Base-by-base conservation (phyloP, 1,284 basidiomycete species). In the Pseudozyma hubeiensis region DNA sequence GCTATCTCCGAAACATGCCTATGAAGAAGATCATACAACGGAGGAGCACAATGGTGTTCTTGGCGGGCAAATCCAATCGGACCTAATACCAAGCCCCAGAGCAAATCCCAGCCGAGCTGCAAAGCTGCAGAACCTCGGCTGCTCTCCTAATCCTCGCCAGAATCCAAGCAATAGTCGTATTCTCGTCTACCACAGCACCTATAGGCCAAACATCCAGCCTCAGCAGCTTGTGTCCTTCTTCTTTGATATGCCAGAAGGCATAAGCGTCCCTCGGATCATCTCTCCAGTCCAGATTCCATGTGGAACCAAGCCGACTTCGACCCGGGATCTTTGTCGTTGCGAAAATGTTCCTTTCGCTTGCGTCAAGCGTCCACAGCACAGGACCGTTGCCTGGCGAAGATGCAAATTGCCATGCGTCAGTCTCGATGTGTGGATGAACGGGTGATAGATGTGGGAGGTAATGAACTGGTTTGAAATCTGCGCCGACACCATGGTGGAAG, bases 281-380 rank as follows among this genome's bases (percentile, higher is more conserved):
- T 48, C 13, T 16, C 35, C 46, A 39, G 10, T 19, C 11, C 9
- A 55, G 37, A 4, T 40, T 47, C 53, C 34, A 55, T 10, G 11
- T 10, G 0, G 4, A 5, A 5, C 43, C 44, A 2, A 54, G 44
- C 13, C 5, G 24, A 29, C 44, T 54, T 16, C 16, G n/a, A n/a
- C 17, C 31, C 19, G 54, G 54, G 14, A 56, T 24, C 33, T 41
- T 56, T n/a, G 54, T 47, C 8, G 50, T 52, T 19, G 41, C 52
- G 16, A 53, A 53, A 8, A 44, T 16, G 31, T 44, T 45, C 31
- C 19, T n/a, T 41, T 45, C 52, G 7, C n/a, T 44, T 1, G 7
- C 30, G 17, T 44, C 41, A 30, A 53, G 10, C 4, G 41, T 53
- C 41, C 31, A 45, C 11, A 33, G 41, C 3, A 53, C 17, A 6